Base-by-base conservation (phyloP, 106 monocot genomes). In the Posidonia australis region DNA sequence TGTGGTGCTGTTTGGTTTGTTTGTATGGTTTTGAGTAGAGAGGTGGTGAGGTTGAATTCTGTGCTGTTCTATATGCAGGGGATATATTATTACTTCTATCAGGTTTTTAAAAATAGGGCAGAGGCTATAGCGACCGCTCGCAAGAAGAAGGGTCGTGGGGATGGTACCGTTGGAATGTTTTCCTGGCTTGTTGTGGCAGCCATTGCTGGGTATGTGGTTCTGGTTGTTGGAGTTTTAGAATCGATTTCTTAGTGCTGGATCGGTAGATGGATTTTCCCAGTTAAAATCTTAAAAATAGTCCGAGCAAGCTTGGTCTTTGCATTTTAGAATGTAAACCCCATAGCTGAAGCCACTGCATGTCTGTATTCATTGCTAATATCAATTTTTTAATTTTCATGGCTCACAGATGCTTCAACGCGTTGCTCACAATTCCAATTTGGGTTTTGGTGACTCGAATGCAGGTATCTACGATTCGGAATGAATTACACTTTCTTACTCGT, bases 381-480 rank as follows among this genome's bases (percentile, higher is more conserved):
- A 44, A 13, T 60, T 54, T n/a, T 25, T 21, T 63, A 24, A 30
- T 26, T 60, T 54, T 17, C 26, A 13, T 68, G 9, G 32, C 63
- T 44, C 75, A 64, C 77, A 89, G 89, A 36, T 80, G 86, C 21
- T 59, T 86, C 43, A 90, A 90, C 74, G 90, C 86, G 16, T 63
- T 90, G 61, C 54, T 83, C 21, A 90, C 90, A 16, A 90, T 65
- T 72, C 90, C 90, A 54, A 90, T 90, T 67, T 90, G 90, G 90
- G 86, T 90, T 24, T 64, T 90, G 25, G 90, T 90, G 22, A 90
- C 90, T 25, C 79, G 90, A 30, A 90, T 90, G 90, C 90, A 90
- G 90, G 90, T 86, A 76, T 24, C 16, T 44, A 18, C 10, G 25
- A 57, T 16, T 5, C 13, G 30, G 14, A 30, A 9, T 57, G 5